Percentiles rank a stretch among this genome's conserved stretches.
These are phyloP conservation scores for Fraxinus xanthoxyloides DNA, from an alignment of 305 asterid species.

Conservation along the genomic window DNA sequence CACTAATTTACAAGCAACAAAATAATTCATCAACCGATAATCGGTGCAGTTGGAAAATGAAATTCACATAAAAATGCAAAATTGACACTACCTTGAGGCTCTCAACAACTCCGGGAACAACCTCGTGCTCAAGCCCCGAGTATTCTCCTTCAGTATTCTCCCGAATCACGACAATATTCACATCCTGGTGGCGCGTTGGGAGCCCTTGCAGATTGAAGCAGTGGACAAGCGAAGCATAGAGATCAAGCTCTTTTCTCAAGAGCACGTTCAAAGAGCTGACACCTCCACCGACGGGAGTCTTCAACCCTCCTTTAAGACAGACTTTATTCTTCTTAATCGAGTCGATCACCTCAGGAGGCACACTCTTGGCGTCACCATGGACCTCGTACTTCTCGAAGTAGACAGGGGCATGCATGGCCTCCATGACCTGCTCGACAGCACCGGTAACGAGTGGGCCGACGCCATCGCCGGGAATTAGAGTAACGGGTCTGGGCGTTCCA, in stretches of 20 bases:
- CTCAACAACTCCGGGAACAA: conserved; percentile 96
- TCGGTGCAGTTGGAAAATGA: background rate
- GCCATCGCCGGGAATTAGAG: conserved; percentile 89
- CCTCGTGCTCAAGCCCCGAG: conserved; percentile 97
- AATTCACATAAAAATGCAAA: background rate
- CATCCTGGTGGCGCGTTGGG: conserved; percentile 78
- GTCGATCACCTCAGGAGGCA: conserved; percentile 68
- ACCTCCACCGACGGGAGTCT: conserved; percentile 94
- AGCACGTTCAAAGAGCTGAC: conserved; percentile 79
- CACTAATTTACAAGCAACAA: background rate
- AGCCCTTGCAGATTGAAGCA: conserved; percentile 78
- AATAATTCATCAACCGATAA: background rate
- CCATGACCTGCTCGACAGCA: conserved; percentile 92
- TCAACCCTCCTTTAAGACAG: conserved; percentile 87
- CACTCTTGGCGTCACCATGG: conserved; percentile 81
- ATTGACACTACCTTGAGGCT: conserved; percentile 73
- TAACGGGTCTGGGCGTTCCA: conserved; percentile 79
- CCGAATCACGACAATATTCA: conserved; percentile 90
- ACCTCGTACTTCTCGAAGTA: conserved; percentile 76
- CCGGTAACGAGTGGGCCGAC: conserved; percentile 91
- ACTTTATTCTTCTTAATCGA: conserved; percentile 89
- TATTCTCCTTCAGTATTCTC: conserved; percentile 99
- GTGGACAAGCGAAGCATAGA: conserved; percentile 84
- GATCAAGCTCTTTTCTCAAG: conserved; percentile 84
- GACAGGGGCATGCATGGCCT: conserved; percentile 96